Conservation (phyloP, 2,329 filamentous ascomycete genomes). For the Fonsecaea pedrosoi region DNA sequence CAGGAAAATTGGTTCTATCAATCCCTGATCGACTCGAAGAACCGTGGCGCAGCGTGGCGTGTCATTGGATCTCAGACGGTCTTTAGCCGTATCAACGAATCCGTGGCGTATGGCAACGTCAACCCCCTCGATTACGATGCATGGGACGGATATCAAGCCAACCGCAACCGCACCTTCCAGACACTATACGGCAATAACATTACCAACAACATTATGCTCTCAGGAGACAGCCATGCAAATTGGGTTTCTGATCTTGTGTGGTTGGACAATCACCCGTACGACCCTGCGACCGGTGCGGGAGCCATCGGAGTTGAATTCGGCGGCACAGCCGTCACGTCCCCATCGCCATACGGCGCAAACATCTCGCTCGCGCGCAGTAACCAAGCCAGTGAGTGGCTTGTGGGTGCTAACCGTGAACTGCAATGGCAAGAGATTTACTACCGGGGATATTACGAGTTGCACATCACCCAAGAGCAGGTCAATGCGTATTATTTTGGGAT, state of each 20-base stretch:
- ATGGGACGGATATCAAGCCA: slow-evolving; percentile 72
- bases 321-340: slow-evolving; percentile 70
- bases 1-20: slow-evolving; percentile 79
- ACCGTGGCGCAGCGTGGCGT: slow-evolving; percentile 73
- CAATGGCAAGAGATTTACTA: slow-evolving; percentile 79
- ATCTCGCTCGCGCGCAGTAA: slow-evolving; percentile 62
- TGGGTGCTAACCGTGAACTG: slow-evolving; percentile 65
- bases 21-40: slow-evolving; percentile 62
- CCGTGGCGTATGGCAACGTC: slow-evolving; percentile 50
- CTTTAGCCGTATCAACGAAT: slow-evolving; percentile 65
- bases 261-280: slow-evolving; percentile 62
- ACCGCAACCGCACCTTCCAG: slow-evolving; percentile 73
- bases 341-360: slow-evolving; percentile 65
- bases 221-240: slow-evolving; percentile 72
- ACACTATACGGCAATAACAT: slow-evolving; percentile 72
- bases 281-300: slow-evolving; percentile 60
- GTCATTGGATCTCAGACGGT: slow-evolving; percentile 74
- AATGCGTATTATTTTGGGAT: slow-evolving; percentile 70
- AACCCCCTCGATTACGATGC: slow-evolving; percentile 62
- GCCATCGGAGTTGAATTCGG: slow-evolving; percentile 69
- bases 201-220: slow-evolving; percentile 74
- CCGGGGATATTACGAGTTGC: slow-evolving; percentile 73
- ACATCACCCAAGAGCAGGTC: slow-evolving; percentile 63
- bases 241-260: slow-evolving; percentile 69
- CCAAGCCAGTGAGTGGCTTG: slow-evolving; percentile 53